Base-by-base conservation (phyloP, 306 rosid genomes). In the Vicia faba region DNA sequence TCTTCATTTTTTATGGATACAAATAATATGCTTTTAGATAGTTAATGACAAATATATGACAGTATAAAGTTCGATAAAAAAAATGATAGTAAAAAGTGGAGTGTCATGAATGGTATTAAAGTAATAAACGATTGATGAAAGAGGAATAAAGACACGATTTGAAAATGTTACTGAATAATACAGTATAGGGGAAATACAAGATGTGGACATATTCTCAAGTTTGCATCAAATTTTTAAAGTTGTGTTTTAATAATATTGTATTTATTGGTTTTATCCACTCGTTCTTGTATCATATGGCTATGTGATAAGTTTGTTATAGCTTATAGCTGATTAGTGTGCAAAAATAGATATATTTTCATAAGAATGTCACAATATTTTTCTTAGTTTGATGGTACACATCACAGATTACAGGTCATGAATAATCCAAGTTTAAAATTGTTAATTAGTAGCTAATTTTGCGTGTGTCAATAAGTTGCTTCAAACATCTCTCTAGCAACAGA, bases 1-100 rank as follows among this genome's bases (percentile, higher is more conserved):
- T 16, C 82, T 70, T 76, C 79, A n/a, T 31, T 61, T 5, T n/a
- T 66, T 15, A 15, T 18, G 25, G 15, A 71, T 36, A 12, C 61
- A 19, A 35, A 54, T 15, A 61, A 41, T 19, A 38, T 40, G 26
- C n/a, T 70, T 23, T 6, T 43, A 23, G 7, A 11, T 15, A 18
- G 14, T 4, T 55, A 36, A 31, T 60, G 10, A n/a, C 14, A 31
- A 1, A 44, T 2, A 44, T 7, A 10, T 2, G 1, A 7, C n/a
- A n/a, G n/a, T n/a, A n/a, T n/a, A n/a, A n/a, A n/a, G n/a, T n/a
- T n/a, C n/a, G n/a, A n/a, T n/a, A n/a, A n/a, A n/a, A n/a, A n/a
- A n/a, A n/a, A n/a, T 15, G 20, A 2, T 61, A 7, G 20, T 61
- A 39, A 39, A 41, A 41, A 40, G 19, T 4, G 12, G 9, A 39